Percentiles rank a stretch among this genome's conserved stretches.
Conservation (phyloP, 768 basidiomycete species). For the Trametes coccinea region DNA sequence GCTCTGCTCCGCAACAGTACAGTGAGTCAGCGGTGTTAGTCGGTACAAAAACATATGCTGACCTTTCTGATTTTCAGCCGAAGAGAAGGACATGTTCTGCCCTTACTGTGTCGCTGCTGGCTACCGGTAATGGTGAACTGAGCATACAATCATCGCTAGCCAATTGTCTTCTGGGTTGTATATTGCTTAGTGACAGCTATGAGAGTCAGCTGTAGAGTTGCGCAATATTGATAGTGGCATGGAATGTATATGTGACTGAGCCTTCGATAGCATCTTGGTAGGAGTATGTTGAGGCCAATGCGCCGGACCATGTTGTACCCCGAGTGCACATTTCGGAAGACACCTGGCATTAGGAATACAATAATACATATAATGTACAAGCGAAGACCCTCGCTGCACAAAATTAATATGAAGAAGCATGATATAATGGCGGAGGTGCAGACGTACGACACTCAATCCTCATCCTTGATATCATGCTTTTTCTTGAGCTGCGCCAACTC, state of each 20-base stretch:
- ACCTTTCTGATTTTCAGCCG: slow-evolving; percentile 39
- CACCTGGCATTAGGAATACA: too few relatives aligned
- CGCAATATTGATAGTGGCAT: not conserved
- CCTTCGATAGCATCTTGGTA: too few relatives aligned
- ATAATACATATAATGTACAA: not conserved
- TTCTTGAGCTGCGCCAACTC: slow-evolving; percentile 86
- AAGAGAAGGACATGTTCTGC: slow-evolving; percentile 61
- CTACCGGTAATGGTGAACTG: not conserved
- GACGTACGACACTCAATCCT: slow-evolving; percentile 46
- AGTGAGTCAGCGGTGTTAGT: slow-evolving; percentile 33
- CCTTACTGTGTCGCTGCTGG: slow-evolving; percentile 43
- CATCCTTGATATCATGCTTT: slow-evolving; percentile 76
- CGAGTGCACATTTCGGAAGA: too few relatives aligned
- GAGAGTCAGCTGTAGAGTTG: too few relatives aligned
- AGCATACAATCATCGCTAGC: too few relatives aligned
- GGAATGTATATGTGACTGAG: not conserved
- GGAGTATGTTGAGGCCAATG: too few relatives aligned
- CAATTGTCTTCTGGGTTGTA: not conserved
- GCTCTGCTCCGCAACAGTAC: slow-evolving; percentile 52
- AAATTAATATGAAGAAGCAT: too few relatives aligned
- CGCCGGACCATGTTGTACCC: too few relatives aligned
- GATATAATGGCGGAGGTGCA: not conserved
- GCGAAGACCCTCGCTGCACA: not conserved
- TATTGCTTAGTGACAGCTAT: not conserved
- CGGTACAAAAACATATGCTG: slow-evolving; percentile 17